Base-by-base conservation (phyloP, 2,329 filamentous ascomycete species). In the Neospermospora avenae region DNA sequence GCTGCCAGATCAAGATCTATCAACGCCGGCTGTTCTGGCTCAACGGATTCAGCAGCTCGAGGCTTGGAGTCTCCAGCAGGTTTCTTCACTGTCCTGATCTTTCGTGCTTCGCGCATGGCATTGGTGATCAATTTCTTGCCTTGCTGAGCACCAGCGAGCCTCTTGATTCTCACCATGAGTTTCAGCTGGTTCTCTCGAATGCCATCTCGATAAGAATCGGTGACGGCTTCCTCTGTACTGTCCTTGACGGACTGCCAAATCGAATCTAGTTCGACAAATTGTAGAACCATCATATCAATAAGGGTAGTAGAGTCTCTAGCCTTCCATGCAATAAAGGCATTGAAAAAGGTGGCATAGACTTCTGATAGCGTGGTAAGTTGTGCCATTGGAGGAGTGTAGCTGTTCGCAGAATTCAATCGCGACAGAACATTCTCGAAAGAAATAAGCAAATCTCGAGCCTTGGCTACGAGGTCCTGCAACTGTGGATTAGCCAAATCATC, bases 181-280 rank as follows among this genome's bases (percentile, higher is more conserved):
- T 90, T 88, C 42, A 91, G 77, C 72, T 95, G 90, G 68, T 91
- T 93, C 65, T 92, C 87, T 59, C 89, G 84, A 64, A 93, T 92
- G 61, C 90, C 91, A 68, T 91, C 83, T 37, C 86, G 84, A 70
- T 93, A 93, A n/a, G 91, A 84, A 18, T 84, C 84, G 0, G 88
- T 84, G 2, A 91, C 89, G 16, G 86, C 84, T 41, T 88, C 85
- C 51, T 90, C 86, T 0, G 85, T 89, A 55, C 87, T 86, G 68
- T 91, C 86, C 72, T 91, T 92, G 71, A 95, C 89, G 2, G 88
- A 90, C 71, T 92, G 88, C 80, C 89, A 89, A 51, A 93, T 93
- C 37, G 87, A 87, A 69, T 95, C 90, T 2, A 95, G 81, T 71
- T 92, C 90, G 18, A 93, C 89, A 73, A 93, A 93, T 65, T 91